Evolutionary conservation across 2,329 filamentous ascomycete genomes (phyloP).

Genomic region (Tolypocladium pustulatum): DNA sequence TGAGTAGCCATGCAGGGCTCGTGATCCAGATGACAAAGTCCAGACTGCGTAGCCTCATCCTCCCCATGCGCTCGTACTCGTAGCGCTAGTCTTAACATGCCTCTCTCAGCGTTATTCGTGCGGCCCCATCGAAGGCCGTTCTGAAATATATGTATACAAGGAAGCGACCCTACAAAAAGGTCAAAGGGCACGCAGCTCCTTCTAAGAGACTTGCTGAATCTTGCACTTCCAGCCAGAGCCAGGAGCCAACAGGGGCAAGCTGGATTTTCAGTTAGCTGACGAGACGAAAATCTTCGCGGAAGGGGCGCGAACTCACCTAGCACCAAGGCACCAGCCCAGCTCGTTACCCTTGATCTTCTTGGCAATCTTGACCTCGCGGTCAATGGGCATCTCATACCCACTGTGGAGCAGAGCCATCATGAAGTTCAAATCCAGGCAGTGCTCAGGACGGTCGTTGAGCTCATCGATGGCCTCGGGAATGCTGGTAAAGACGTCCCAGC

Average conservation of each 20-base stretch:
- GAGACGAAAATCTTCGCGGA: background rate
- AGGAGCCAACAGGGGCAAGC: slow-evolving; percentile 72
- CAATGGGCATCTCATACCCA: slow-evolving; percentile 95
- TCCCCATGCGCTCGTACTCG: background rate
- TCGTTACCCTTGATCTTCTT: slow-evolving; percentile 99
- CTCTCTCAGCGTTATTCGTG: background rate
- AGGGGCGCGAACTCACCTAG: slow-evolving; percentile 56
- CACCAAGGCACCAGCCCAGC: slow-evolving; percentile 93
- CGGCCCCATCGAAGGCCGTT: background rate
- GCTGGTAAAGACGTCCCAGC: slow-evolving; percentile 72
- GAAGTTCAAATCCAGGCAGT: slow-evolving; percentile 92
- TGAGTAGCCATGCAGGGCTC: background rate
- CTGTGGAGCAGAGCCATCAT: slow-evolving; percentile 90
- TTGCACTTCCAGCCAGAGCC: slow-evolving; percentile 86
- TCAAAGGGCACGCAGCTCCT: slow-evolving; percentile 5
- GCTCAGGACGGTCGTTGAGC: slow-evolving; percentile 72
- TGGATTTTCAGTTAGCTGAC: slow-evolving; percentile 23
- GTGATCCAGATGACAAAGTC: background rate
- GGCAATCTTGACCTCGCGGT: slow-evolving; percentile 91
- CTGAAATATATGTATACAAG: background rate
- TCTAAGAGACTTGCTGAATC: slow-evolving; percentile 61
- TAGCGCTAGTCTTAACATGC: background rate
- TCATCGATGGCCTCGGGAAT: slow-evolving; percentile 72
- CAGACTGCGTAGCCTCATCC: background rate
- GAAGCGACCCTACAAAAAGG: background rate